Evolutionary conservation across 305 asterid species (phyloP), one percentile per base, ranked within the genome.

Genomic region (Solanum aculeatissimum): DNA sequence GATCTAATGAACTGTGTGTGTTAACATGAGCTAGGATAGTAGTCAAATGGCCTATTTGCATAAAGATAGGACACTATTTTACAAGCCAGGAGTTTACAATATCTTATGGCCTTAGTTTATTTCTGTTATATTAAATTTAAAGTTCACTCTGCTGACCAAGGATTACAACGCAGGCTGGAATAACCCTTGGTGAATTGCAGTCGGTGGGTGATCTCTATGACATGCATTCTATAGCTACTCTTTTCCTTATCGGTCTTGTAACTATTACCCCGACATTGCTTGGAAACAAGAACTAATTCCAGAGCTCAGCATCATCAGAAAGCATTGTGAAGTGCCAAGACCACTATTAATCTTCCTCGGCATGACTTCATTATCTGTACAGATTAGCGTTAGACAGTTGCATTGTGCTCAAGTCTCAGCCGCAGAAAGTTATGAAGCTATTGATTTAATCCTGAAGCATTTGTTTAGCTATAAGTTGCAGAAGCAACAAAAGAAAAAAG

Each of bases 151-250:
- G 40, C 60, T 58, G 43, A 58, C 57, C 42, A 25, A 45, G 21
- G 81, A 68, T 83, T 45, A n/a, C 35, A 69, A 53, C 63, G 87
- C 89, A 94, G 99, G 99, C 99, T 83, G 99, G 99, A 88, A 91
- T 96, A 80, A 90, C 98, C 78, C 93, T 96, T 66, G 97, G 98
- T 2, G 99, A 96, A 21, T 87, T 96, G 92, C 95, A 92, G 81
- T 94, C 99, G 0, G 86, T 96, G 80, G 98, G 97, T 51, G 99
- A 96, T 88, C 95, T 94, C 38, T 96, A 96, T 27, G 98, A 96
- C 88, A 86, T 94, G 89, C 95, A 93, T 87, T 94, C 98, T 40
- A 88, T 96, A 35, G 96, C 93, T 35, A 93, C 97, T 7, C 80
- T 96, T 84, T 94, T 96, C 88, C 95, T 96, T 27, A 96, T 96